Conservation (phyloP, 2,329 filamentous ascomycete genomes). For the Botrytis porri region DNA sequence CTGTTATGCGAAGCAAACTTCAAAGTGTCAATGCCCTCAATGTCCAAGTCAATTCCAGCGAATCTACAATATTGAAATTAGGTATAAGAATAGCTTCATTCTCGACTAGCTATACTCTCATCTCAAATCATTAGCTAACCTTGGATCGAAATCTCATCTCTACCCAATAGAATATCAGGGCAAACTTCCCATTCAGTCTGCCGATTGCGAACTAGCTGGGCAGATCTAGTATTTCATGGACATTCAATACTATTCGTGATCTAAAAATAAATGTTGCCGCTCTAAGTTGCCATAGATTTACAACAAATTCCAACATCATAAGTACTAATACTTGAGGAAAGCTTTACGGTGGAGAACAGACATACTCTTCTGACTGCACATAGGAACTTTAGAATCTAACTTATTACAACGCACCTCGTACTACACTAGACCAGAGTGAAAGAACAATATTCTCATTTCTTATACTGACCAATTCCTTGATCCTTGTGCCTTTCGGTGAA, state of each 20-base stretch:
- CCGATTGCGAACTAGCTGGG: too few relatives aligned
- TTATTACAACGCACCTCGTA: background rate
- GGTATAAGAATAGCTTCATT: background rate
- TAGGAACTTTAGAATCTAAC: rapidly evolving
- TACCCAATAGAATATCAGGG: background rate
- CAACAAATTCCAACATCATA: too few relatives aligned
- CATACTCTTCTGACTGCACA: too few relatives aligned
- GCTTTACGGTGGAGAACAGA: too few relatives aligned
- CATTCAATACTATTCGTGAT: too few relatives aligned
- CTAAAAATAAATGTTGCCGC: too few relatives aligned
- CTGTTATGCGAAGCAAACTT: background rate
- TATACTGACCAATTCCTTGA: background rate
- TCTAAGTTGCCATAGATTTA: too few relatives aligned
- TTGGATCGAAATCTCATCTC: rapidly evolving
- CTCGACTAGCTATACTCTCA: rapidly evolving
- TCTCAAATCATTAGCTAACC: background rate
- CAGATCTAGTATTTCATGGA: too few relatives aligned
- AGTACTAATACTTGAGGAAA: too few relatives aligned
- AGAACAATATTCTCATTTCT: background rate
- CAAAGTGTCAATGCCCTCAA: background rate
- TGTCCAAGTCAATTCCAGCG: background rate
- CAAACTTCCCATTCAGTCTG: background rate
- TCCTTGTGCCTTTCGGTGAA: rapidly evolving
- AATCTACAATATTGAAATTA: rapidly evolving
- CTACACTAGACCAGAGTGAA: rapidly evolving